A percentile compares a stretch with the other conserved stretches of the same genome.
Conservation (phyloP, 345 rosid species). For the Euphorbia lathyris region DNA sequence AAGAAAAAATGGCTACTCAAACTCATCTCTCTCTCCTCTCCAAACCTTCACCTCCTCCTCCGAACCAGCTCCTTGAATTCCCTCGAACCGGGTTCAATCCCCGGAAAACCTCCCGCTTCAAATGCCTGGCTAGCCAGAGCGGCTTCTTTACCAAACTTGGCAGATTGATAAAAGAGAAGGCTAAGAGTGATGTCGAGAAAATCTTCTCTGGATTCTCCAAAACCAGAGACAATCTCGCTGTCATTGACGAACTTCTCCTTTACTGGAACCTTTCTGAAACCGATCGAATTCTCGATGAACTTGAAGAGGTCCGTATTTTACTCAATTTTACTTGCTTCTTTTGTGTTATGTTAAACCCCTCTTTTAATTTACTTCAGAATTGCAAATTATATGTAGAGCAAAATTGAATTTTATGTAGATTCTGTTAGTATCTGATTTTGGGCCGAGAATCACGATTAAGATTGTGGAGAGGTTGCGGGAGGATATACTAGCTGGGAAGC, state of each 20-base stretch:
- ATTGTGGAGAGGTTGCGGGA: conserved; percentile 84
- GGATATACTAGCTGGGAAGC: conserved; percentile 76
- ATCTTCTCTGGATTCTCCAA: conserved; percentile 89
- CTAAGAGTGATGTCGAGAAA: conserved; percentile 88
- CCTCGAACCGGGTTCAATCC: conserved; percentile 16
- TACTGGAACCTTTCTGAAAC: conserved; percentile 95
- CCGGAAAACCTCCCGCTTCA: conserved; percentile 31
- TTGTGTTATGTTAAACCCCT: background rate
- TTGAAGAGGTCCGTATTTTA: conserved; percentile 64
- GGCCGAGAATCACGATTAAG: conserved; percentile 80
- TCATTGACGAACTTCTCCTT: conserved; percentile 84
- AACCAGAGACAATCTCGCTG: conserved; percentile 89
- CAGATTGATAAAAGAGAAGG: conserved; percentile 85
- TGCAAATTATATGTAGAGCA: background rate
- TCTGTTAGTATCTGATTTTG: conserved; percentile 85
- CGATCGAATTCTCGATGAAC: conserved; percentile 86
- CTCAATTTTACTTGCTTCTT: background rate
- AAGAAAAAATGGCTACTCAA: conserved; percentile 47
- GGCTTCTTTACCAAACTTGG: conserved; percentile 90
- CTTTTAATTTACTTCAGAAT: background rate
- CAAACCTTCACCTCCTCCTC: conserved; percentile 30
- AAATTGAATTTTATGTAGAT: conserved; percentile 40
- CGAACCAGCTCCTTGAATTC: conserved; percentile 18
- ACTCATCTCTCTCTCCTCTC: conserved; percentile 47
- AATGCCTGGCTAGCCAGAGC: conserved; percentile 67